phyloP scores from a whole-genome alignment of 805 yeast genomes.

The Candida adriatica region DNA sequence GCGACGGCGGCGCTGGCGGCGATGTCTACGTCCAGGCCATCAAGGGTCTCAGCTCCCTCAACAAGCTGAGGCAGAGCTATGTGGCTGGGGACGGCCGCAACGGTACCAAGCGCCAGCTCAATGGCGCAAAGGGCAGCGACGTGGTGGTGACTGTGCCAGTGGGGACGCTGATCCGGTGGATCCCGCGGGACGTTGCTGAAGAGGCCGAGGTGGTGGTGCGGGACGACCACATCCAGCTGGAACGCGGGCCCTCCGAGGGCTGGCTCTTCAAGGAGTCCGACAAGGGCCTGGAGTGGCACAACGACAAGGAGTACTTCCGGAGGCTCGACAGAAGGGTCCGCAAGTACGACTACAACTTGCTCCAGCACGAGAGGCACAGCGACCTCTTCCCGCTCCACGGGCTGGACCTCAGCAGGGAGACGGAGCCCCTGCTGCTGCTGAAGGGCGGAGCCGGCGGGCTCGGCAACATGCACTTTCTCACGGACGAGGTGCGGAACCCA shows the following conservation, averaged over 20 bases:
- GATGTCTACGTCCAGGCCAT: slow-evolving; percentile 77
- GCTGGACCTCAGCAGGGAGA: slow-evolving; percentile 56
- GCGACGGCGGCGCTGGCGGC: slow-evolving; percentile 97
- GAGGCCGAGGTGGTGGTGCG: slow-evolving; percentile 22
- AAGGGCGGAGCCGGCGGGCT: slow-evolving; percentile 92
- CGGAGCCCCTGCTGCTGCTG: slow-evolving; percentile 62
- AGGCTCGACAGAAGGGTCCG: slow-evolving; percentile 58
- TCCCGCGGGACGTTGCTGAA: slow-evolving; percentile 62
- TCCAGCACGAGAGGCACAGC: slow-evolving; percentile 46
- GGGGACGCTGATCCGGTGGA: slow-evolving; percentile 84
- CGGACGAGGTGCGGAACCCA: slow-evolving; percentile 81
- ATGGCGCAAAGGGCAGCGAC: slow-evolving; percentile 82
- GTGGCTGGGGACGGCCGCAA: slow-evolving; percentile 63
- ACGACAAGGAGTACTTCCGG: slow-evolving; percentile 56
- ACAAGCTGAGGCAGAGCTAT: slow-evolving; percentile 60
- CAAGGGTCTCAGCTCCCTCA: slow-evolving; percentile 62
- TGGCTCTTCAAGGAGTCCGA: slow-evolving; percentile 79
- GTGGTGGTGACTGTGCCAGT: slow-evolving; percentile 80
- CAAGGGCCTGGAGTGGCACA: slow-evolving; percentile 58
- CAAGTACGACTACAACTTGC: slow-evolving; percentile 53
- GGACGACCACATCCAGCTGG: slow-evolving; percentile 44
- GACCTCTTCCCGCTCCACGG: slow-evolving; percentile 84
- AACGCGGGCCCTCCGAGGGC: slow-evolving; percentile 60
- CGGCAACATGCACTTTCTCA: slow-evolving; percentile 93
- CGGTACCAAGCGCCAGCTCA: slow-evolving; percentile 73